Evolutionary conservation across 2,329 filamentous ascomycete genomes (phyloP), one percentile per base, ranked within the genome.

Genomic region (Acephala macrosclerotiorum): DNA sequence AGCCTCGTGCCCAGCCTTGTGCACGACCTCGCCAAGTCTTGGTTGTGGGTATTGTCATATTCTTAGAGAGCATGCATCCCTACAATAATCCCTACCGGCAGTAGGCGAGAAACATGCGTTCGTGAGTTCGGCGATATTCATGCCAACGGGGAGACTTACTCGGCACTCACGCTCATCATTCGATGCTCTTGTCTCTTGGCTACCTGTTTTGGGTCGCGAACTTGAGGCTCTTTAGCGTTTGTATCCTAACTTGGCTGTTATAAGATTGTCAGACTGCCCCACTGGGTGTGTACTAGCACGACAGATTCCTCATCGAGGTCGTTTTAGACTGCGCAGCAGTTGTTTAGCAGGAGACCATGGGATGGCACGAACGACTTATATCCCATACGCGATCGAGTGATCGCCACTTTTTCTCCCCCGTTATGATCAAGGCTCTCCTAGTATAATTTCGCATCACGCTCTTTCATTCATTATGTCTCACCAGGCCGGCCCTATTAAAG

Each of bases 401-500:
- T 61, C 56, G 36, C 55, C 60, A 40, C 49, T n/a, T 49, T 56
- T 49, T 18, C 36, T 38, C 35, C 36, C 45, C 47, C 42, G 22
- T 35, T 63, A 40, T n/a, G 53, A 51, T 47, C n/a, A 55, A 45
- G 57, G 14, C 47, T 56, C 57, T 58, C 38, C 51, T 42, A 55
- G 61, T 59, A 49, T 64, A 64, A 60, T 62, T 60, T 49, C 18
- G 22, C 20, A 58, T 56, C 16, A 36, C 35, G 26, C 47, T 47
- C 45, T 40, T 38, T 61, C 36, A 49, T 62, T 51, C 56, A 51
- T 49, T 47, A 69, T 70, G 68, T 63, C 67, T 68, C 42, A 60
- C 58, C 65, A 67, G 57, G 66, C 68, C 61, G 70, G 66, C 55
- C 64, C 61, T 36, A 61, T 73, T 53, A 65, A 71, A 29, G 65